phyloP scores from a whole-genome alignment of 768 basidiomycete genomes.

The Leccinum variicolor region DNA sequence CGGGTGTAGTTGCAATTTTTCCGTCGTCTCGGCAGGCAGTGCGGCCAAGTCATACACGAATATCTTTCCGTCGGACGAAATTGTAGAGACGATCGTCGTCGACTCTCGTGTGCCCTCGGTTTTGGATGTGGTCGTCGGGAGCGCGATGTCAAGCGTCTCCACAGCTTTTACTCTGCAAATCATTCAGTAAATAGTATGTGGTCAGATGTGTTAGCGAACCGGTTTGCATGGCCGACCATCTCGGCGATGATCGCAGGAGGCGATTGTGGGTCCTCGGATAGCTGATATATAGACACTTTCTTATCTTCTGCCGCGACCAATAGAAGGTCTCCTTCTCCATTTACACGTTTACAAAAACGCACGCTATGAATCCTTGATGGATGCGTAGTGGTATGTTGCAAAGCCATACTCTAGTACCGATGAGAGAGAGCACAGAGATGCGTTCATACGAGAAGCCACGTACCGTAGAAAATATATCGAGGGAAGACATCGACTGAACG shows the following conservation, averaged over 20 bases:
- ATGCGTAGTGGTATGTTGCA: constrained; percentile 71
- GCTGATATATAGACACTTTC: constrained; percentile 73
- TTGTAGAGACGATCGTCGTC: constrained; percentile 69
- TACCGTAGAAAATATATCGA: constrained; percentile 85
- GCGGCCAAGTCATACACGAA: constrained; percentile 68
- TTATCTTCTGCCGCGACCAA: constrained; percentile 90
- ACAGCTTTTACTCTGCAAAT: constrained; percentile 72
- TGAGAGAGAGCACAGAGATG: not conserved
- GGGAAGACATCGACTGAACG: constrained; percentile 69
- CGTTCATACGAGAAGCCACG: not conserved
- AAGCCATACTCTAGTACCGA: constrained; percentile 64
- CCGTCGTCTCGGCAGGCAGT: constrained; percentile 34
- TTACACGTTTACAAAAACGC: constrained; percentile 63
- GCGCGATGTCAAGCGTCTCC: constrained; percentile 59
- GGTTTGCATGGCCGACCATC: constrained; percentile 79
- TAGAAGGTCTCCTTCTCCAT: constrained; percentile 61
- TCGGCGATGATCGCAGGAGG: constrained; percentile 62
- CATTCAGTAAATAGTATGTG: not conserved
- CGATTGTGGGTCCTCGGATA: constrained; percentile 43
- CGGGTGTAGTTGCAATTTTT: constrained; percentile 44
- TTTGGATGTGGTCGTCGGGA: constrained; percentile 35
- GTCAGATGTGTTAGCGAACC: constrained; percentile 43
- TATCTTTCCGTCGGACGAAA: constrained; percentile 88
- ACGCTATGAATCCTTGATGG: constrained; percentile 83
- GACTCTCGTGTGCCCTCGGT: constrained; percentile 26